Percentiles rank a stretch among this genome's conserved stretches.
These are phyloP conservation scores for Peterozyma xylosa DNA, from an alignment of 805 yeast species.

Conservation along the genomic window DNA sequence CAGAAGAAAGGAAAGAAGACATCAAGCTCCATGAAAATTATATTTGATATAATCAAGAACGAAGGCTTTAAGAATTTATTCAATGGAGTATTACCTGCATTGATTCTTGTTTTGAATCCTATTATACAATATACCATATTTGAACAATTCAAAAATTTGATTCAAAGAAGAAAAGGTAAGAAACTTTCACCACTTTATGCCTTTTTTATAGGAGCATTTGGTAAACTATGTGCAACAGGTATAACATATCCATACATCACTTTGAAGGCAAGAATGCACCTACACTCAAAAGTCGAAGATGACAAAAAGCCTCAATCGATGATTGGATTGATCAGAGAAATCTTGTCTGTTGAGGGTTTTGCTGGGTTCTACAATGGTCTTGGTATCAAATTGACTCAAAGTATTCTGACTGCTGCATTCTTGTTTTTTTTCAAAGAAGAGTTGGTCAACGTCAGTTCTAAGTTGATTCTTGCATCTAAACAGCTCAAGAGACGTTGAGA, in stretches of 20 bases:
- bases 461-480: conserved; percentile 29
- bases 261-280: conserved; percentile 81
- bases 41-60: conserved; percentile 60
- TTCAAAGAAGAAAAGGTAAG: conserved; percentile 43
- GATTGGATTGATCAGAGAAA: conserved; percentile 45
- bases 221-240: conserved; percentile 83
- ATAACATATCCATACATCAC: conserved; percentile 91
- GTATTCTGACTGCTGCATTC: conserved; percentile 84
- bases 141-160: conserved; percentile 71
- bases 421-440: conserved; percentile 88
- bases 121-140: conserved; percentile 87
- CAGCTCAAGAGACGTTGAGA: conserved; percentile 12
- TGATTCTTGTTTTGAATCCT: conserved; percentile 80
- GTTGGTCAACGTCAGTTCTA: conserved; percentile 53
- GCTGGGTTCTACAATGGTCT: conserved; percentile 78
- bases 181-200: conserved; percentile 64
- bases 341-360: conserved; percentile 64
- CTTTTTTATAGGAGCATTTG: conserved; percentile 80
- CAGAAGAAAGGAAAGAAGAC: conserved; percentile 22
- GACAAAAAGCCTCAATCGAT: conserved; percentile 23
- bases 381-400: conserved; percentile 70
- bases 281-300: conserved; percentile 26
- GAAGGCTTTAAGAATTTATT: conserved; percentile 62
- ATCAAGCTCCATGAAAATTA: conserved; percentile 42
- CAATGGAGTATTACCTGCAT: conserved; percentile 83